These are phyloP conservation scores for Aureobasidium sp. DNA, from an alignment of 2,329 filamentous ascomycete genomes.

Conservation along the genomic window DNA sequence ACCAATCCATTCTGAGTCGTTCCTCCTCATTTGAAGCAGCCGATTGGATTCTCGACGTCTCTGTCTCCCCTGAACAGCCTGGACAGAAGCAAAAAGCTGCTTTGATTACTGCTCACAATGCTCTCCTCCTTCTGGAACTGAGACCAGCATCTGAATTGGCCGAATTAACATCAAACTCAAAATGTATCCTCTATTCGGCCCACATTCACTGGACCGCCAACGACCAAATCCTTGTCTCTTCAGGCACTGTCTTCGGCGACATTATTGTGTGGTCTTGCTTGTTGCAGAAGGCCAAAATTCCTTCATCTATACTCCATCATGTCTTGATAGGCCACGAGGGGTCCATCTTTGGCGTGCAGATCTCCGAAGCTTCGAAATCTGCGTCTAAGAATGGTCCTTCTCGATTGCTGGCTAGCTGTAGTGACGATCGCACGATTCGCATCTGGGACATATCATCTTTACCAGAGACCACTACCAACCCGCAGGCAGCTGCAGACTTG, in stretches of 20 bases:
- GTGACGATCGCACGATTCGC: constrained; percentile 84
- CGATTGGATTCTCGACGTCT: constrained; percentile 73
- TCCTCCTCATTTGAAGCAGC: neutral
- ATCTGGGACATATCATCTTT: constrained; percentile 74
- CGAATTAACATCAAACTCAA: constrained; percentile 45
- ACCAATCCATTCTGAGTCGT: neutral
- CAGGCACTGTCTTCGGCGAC: constrained; percentile 91
- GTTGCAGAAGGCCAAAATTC: constrained; percentile 17
- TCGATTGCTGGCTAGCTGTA: constrained; percentile 80
- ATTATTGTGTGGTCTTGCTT: constrained; percentile 80
- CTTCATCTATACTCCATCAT: constrained; percentile 42
- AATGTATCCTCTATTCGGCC: constrained; percentile 83
- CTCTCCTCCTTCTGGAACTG: constrained; percentile 45
- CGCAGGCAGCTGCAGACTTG: constrained; percentile 24
- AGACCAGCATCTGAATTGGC: constrained; percentile 36
- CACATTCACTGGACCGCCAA: constrained; percentile 57
- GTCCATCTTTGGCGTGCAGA: constrained; percentile 82
- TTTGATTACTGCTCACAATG: constrained; percentile 82
- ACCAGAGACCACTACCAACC: constrained; percentile 24
- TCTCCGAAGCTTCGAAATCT: constrained; percentile 53
- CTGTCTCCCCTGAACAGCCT: constrained; percentile 35
- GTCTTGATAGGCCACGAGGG: constrained; percentile 71
- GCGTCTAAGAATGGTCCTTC: constrained; percentile 33
- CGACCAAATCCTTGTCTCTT: constrained; percentile 64
- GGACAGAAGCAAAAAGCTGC: constrained; percentile 28